phyloP scores from a whole-genome alignment of 164 flowering plant genomes.

The Kingdonia uniflora region DNA sequence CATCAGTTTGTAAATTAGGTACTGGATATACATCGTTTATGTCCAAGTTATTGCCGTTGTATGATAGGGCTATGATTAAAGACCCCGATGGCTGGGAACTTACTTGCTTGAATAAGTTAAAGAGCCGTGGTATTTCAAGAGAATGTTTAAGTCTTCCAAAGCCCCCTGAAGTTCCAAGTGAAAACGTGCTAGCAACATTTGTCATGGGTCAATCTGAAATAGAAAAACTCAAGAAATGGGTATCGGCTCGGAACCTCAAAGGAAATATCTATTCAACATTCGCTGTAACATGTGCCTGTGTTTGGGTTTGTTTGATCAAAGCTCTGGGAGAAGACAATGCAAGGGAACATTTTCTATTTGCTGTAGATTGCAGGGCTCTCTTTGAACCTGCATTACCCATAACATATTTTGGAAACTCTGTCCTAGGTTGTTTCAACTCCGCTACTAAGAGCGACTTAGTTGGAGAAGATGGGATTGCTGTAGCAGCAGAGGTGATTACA shows the following conservation, averaged over 20 bases:
- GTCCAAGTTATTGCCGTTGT: not conserved
- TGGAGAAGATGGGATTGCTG: not conserved
- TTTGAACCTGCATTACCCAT: not conserved
- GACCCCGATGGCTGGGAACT: not conserved
- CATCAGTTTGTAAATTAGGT: not conserved
- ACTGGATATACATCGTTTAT: too few relatives aligned
- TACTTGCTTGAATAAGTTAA: not conserved
- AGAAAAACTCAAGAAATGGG: not conserved
- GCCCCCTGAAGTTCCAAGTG: not conserved
- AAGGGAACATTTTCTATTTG: not conserved
- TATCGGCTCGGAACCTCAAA: not conserved
- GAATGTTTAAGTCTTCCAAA: not conserved
- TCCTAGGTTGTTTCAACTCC: not conserved
- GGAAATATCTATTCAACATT: not conserved
- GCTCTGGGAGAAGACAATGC: not conserved
- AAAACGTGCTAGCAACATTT: not conserved
- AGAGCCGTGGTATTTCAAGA: too few relatives aligned
- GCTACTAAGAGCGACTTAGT: not conserved
- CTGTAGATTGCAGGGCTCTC: not conserved
- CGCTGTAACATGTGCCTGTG: not conserved
- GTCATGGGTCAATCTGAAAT: not conserved
- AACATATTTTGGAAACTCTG: not conserved
- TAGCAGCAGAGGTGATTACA: not conserved
- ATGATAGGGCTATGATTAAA: not conserved
- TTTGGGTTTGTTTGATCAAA: constrained; percentile 2